Evolutionary conservation across 345 rosid genomes (phyloP).

Genomic region (Triadica sebifera): DNA sequence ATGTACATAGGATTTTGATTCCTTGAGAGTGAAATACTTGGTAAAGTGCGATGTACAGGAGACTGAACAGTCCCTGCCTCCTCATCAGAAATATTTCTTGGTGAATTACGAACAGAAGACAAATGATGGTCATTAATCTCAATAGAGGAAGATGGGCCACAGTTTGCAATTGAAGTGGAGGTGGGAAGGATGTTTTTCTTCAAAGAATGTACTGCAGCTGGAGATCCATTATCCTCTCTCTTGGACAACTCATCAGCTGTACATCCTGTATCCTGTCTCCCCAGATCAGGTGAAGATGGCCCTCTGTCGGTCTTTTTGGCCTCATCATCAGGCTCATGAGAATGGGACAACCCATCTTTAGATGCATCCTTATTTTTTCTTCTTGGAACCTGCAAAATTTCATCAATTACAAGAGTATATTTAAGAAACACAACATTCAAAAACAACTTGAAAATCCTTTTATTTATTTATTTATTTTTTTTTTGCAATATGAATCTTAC

Average conservation of each 20-base stretch:
- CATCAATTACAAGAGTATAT: background rate
- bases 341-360: conserved; percentile 44
- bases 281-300: conserved; percentile 60
- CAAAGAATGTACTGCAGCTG: conserved; percentile 22
- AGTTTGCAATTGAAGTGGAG: conserved; percentile 57
- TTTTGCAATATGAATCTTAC: conserved; percentile 34
- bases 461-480: too few relatives aligned
- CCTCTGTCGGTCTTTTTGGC: conserved; percentile 50
- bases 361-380: conserved; percentile 71
- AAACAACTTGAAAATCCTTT: background rate
- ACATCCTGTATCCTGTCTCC: conserved; percentile 48
- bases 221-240: conserved; percentile 55
- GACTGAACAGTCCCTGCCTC: conserved; percentile 46
- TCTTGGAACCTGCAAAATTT: conserved; percentile 54
- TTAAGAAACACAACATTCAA: background rate
- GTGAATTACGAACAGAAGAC: conserved; percentile 61
- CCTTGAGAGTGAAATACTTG: conserved; percentile 40
- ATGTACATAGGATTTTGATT: background rate
- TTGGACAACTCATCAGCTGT: conserved; percentile 38
- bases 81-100: conserved; percentile 61
- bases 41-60: conserved; percentile 71
- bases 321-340: conserved; percentile 59
- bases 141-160: conserved; percentile 76
- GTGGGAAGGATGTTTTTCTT: conserved; percentile 45
- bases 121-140: conserved; percentile 61